These are phyloP conservation scores for Neofusicoccum laricinum DNA, from an alignment of 2,329 filamentous ascomycete species.

Conservation along the genomic window DNA sequence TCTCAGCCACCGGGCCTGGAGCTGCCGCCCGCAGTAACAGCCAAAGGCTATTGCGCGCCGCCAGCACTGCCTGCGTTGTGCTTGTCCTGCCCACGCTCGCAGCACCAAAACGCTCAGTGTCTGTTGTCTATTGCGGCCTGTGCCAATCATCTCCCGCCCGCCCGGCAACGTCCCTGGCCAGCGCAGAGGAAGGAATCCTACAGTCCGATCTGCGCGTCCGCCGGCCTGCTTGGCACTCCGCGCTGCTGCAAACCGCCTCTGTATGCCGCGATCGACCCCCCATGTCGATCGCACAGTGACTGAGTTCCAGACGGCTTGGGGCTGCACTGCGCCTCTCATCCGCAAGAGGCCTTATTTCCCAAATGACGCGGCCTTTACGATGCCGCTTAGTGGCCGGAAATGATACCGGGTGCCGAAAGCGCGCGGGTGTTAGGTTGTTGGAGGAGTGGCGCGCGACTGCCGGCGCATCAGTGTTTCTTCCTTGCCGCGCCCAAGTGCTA, in stretches of 20 bases:
- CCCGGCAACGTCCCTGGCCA: background rate
- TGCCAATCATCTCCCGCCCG: background rate
- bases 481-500: background rate
- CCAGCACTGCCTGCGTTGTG: background rate
- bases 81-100: background rate
- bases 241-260: background rate
- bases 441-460: background rate
- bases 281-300: background rate
- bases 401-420: background rate
- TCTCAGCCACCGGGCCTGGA: background rate
- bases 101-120: background rate
- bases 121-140: background rate
- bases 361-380: conserved; percentile 3
- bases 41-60: background rate
- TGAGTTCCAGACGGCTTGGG: background rate
- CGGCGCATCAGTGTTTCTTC: conserved; percentile 4
- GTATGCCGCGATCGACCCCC: background rate
- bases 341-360: background rate
- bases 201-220: background rate
- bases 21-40: background rate
- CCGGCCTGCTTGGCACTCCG: conserved; percentile 1
- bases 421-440: background rate
- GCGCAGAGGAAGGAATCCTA: background rate
- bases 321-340: background rate
- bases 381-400: background rate